Percentiles rank a stretch among this genome's conserved stretches.
Conservation (phyloP, 2,329 filamentous ascomycete genomes). For the Clonostachys rosea region DNA sequence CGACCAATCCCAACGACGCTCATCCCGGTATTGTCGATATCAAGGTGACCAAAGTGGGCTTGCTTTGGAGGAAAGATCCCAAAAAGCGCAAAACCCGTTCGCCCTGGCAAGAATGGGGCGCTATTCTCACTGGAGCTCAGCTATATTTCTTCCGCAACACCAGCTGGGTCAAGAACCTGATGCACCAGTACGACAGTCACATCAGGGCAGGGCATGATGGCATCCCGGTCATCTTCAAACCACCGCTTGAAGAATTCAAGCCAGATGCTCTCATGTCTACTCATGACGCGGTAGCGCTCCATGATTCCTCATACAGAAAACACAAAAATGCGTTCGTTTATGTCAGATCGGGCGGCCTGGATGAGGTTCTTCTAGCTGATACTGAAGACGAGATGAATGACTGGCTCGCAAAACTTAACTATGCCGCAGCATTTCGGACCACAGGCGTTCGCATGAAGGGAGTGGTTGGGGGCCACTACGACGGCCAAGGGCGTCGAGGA, state of each 20-base stretch:
- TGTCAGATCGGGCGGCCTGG: conserved; percentile 77
- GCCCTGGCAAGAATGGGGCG: conserved; percentile 99
- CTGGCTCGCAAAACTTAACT: conserved; percentile 94
- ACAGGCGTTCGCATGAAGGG: conserved; percentile 88
- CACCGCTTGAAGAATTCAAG: conserved; percentile 87
- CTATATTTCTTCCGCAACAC: conserved; percentile 96
- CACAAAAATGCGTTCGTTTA: conserved; percentile 96
- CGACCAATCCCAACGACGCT: conserved; percentile 78
- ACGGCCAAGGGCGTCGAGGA: conserved; percentile 71
- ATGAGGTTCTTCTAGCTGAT: conserved; percentile 88
- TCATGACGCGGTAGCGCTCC: conserved; percentile 82
- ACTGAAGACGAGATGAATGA: conserved; percentile 91
- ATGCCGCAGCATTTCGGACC: conserved; percentile 89
- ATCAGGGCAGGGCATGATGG: conserved; percentile 72
- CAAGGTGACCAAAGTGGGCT: conserved; percentile 92
- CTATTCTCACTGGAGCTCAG: conserved; percentile 91
- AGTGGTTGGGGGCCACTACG: conserved; percentile 78
- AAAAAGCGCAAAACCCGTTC: conserved; percentile 94
- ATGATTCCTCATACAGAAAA: conserved; percentile 84
- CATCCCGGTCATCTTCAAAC: conserved; percentile 81
- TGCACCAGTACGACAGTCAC: conserved; percentile 82
- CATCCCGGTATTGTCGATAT: conserved; percentile 95
- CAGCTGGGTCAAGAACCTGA: conserved; percentile 84
- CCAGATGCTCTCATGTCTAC: conserved; percentile 92
- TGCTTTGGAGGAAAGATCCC: conserved; percentile 88